These are phyloP conservation scores for Suillus clintonianus DNA, from an alignment of 768 basidiomycete genomes.

Conservation along the genomic window DNA sequence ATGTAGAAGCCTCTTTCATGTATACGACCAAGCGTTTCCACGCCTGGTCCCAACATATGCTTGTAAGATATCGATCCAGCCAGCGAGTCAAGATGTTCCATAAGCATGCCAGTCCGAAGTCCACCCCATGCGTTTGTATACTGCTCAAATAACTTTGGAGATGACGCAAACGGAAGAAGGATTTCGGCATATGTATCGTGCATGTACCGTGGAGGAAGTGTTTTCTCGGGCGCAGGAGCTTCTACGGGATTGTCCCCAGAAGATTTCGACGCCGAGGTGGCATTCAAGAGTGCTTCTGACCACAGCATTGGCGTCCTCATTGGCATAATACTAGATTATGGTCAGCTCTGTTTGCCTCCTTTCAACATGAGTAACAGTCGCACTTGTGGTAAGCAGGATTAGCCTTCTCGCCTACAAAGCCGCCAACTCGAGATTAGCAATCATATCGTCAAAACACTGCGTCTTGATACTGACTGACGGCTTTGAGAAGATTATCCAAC, in stretches of 20 bases:
- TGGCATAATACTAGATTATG: constrained; percentile 50
- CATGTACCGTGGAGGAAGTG: constrained; percentile 56
- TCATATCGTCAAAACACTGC: constrained; percentile 9
- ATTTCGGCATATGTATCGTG: constrained; percentile 72
- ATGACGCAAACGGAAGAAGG: constrained; percentile 62
- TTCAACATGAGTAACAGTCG: constrained; percentile 9
- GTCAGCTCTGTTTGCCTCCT: constrained; percentile 4
- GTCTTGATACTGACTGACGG: constrained; percentile 51
- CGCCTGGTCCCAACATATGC: constrained; percentile 70
- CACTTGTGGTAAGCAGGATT: constrained; percentile 58
- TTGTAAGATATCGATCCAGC: constrained; percentile 85
- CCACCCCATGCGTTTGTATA: constrained; percentile 74
- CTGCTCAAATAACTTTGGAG: constrained; percentile 58
- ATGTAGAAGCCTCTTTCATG: constrained; percentile 74
- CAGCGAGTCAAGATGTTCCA: constrained; percentile 84
- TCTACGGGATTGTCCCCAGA: constrained; percentile 13
- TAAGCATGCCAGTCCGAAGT: constrained; percentile 69
- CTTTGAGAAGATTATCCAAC: constrained; percentile 57
- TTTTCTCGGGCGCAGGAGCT: constrained; percentile 11
- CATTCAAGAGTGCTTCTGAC: constrained; percentile 57
- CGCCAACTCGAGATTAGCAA: not conserved
- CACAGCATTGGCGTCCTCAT: constrained; percentile 53
- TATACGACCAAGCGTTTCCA: constrained; percentile 54
- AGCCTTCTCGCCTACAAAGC: constrained; percentile 45
- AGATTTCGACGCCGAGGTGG: constrained; percentile 24